Percentiles rank a stretch among this genome's conserved stretches.
Evolutionary conservation across 2,329 filamentous ascomycete species (phyloP).

Genomic region (Neopestalotiopsis clavispora): DNA sequence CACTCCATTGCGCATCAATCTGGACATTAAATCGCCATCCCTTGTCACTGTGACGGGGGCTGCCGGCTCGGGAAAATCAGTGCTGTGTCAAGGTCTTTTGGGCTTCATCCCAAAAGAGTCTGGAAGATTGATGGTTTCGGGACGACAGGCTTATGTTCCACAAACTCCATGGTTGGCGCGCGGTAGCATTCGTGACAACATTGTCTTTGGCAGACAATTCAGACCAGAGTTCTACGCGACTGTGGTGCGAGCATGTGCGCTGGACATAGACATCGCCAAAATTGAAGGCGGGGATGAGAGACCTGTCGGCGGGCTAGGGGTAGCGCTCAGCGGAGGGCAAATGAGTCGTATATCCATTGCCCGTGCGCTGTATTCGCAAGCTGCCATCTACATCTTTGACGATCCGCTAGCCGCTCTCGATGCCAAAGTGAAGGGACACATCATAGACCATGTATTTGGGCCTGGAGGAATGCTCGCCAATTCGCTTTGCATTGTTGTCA

Average conservation of each 20-base stretch:
- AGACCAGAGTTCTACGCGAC: slow-evolving; percentile 20
- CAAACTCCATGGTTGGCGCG: slow-evolving; percentile 23
- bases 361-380: slow-evolving; percentile 24
- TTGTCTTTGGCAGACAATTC: slow-evolving; percentile 20
- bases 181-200: slow-evolving; percentile 24
- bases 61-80: slow-evolving; percentile 29
- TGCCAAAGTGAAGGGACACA: background rate
- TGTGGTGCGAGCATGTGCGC: slow-evolving; percentile 24
- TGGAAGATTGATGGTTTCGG: slow-evolving; percentile 18
- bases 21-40: background rate
- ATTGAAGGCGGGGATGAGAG: slow-evolving; percentile 30
- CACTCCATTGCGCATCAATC: background rate
- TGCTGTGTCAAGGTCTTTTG: slow-evolving; percentile 24
- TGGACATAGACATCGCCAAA: slow-evolving; percentile 18
- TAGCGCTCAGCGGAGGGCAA: slow-evolving; percentile 34
- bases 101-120: slow-evolving; percentile 17
- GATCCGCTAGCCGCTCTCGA: slow-evolving; percentile 26
- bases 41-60: slow-evolving; percentile 27
- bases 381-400: slow-evolving; percentile 22
- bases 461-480: background rate
- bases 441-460: background rate
- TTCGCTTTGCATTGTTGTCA: background rate
- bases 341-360: slow-evolving; percentile 24
- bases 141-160: slow-evolving; percentile 22
- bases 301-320: slow-evolving; percentile 30